Evolutionary conservation across 257 asterid genomes (phyloP), one percentile per base, ranked within the genome.

Genomic region (Buddleja alternifolia): DNA sequence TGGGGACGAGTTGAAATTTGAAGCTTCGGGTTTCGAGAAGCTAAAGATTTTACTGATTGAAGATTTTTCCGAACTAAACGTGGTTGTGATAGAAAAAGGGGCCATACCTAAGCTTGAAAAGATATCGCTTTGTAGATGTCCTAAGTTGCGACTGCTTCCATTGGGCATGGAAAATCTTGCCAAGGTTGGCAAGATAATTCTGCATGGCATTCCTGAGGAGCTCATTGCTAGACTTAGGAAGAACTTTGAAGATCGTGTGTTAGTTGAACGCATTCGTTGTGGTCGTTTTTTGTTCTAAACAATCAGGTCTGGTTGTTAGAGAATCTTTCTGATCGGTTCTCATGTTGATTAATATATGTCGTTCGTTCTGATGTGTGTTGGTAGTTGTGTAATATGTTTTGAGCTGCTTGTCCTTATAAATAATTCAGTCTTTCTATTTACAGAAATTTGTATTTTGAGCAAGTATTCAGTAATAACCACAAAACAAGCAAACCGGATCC

Each of bases 1-100:
- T 0, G 80, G 78, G 7, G 17, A 4, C 3, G 67, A 70, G 52
- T 34, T 80, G 80, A 6, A 0, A 3, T 80, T 80, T 9, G 54
- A 40, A 63, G 64, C 67, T 17, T 14, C 39, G 1, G 10, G 64
- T 16, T 80, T 80, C 48, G 42, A 55, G 69, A 76, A 70, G 66
- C 73, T 80, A n/a, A 77, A 73, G 75, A 58, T 36, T 46, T 45
- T 80, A 10, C n/a, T 32, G 20, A 56, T 80, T 0, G 78, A 80
- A 50, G 62, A 61, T 3, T 32, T 80, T 9, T 0, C 36, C 1
- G 15, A 14, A 19, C 60, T 77, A 3, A 24, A 70, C 12, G 76
- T 34, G 2, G 20, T 80, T 8, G 52, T 20, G 32, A 61, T 80
- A 17, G 29, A 63, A 15, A 14, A 50, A 7, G 73, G 73, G 51